Evolutionary conservation across 805 yeast genomes (phyloP), one percentile per base, ranked within the genome.

Genomic region (Ogataea siamensis): DNA sequence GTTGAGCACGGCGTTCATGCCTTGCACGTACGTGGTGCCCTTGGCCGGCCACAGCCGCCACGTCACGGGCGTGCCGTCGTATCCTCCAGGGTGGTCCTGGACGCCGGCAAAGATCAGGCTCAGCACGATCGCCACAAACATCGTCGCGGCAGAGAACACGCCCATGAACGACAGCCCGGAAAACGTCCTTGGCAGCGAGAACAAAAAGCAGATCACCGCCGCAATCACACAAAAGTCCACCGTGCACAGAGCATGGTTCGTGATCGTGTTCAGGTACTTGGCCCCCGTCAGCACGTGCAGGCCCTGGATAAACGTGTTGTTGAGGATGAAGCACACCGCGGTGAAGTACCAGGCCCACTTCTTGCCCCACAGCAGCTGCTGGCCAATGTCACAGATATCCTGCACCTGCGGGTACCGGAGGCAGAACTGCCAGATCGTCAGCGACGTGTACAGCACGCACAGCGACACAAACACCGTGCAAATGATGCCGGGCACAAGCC

Each of bases 201-300:
- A 49, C 11, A 75, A 42, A 42, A 71, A 68, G 50, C 82, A 76
- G 24, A 73, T 62, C 14, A 71, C 62, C 9, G 73, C 67, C 8
- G 73, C 58, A 12, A 76, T 68, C 14, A 73, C 78, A 3, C 71
- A 63, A 51, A 73, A 77, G 7, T 62, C 79, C 32, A 77, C 68
- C 2, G 80, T 66, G 49, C 83, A 77, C 31, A 70, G 55, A 39
- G 69, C 70, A 44, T 71, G 63, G 20, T 40, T 40, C 4, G 74
- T 57, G 18, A 76, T 63, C 14, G 83, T 77, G 58, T 76, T 77
- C 49, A 77, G 63, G 51, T 74, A 77, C 49, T 73, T 72, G 10
- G 82, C 76, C 7, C 81, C 80, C n/a, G 71, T 75, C 37, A 77
- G 56, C 7, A 76, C 79, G 51, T 77, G 83, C 41, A 77, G 64